Evolutionary conservation across 257 asterid genomes (phyloP).

Genomic region (Solanum pimpinellifolium): DNA sequence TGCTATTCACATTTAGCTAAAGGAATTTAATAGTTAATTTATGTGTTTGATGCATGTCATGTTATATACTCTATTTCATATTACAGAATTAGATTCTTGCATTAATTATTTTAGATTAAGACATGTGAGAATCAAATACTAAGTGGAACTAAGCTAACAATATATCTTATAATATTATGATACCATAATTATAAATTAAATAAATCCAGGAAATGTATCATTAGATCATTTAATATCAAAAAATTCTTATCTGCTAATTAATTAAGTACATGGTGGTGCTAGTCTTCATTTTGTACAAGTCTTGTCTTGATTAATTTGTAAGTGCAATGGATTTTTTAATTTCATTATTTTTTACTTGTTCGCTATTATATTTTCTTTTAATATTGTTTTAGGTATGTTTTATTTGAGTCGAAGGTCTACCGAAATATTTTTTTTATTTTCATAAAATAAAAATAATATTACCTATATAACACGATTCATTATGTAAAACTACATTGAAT

Average conservation of each 20-base stretch:
- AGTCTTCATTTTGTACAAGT: neutral
- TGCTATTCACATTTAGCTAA: neutral
- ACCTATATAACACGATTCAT: neutral
- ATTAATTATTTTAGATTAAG: neutral
- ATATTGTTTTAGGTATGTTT: rapidly evolving
- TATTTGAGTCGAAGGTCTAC: rapidly evolving
- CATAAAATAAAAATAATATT: neutral
- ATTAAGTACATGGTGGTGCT: neutral
- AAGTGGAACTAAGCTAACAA: neutral
- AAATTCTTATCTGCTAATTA: neutral
- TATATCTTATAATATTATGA: neutral
- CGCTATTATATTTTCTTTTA: neutral
- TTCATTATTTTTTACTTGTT: neutral
- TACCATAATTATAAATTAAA: neutral
- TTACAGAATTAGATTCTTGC: neutral
- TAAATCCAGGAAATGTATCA: neutral
- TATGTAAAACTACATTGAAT: neutral
- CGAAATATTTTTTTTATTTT: rapidly evolving
- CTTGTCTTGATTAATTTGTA: neutral
- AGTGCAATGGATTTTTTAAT: neutral
- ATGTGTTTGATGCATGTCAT: neutral
- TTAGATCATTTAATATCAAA: neutral
- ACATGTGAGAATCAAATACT: neutral
- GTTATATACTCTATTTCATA: neutral
- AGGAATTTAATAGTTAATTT: neutral